Conservation (phyloP, 2,329 filamentous ascomycete genomes). For the Furcasterigmium furcatum region DNA sequence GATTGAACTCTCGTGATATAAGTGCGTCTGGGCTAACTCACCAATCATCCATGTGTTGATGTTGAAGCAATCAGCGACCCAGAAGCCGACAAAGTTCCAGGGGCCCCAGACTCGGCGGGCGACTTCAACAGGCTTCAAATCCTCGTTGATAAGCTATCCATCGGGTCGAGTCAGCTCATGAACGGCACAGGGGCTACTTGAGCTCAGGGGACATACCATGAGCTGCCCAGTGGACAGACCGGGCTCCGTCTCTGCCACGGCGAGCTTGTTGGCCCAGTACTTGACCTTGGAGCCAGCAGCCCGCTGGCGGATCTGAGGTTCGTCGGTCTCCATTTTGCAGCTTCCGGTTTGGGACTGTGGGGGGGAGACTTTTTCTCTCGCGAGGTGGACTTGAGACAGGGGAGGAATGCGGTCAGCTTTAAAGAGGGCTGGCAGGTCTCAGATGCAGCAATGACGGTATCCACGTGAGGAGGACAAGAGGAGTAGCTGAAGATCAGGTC, state of each 20-base stretch:
- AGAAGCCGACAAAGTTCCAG: conserved; percentile 87
- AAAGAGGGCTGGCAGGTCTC: background rate
- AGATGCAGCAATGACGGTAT: background rate
- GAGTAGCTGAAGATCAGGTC: background rate
- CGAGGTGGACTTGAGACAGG: background rate
- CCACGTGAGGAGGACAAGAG: background rate
- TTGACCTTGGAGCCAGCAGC: conserved; percentile 33
- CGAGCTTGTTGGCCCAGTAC: conserved; percentile 55
- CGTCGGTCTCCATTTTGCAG: conserved; percentile 1
- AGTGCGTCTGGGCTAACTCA: background rate
- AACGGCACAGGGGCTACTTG: background rate
- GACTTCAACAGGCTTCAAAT: conserved; percentile 77
- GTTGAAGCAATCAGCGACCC: conserved; percentile 83
- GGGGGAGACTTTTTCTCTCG: background rate
- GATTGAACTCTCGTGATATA: background rate
- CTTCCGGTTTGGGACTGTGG: background rate
- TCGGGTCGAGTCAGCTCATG: background rate
- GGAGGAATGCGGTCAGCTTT: background rate
- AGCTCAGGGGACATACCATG: conserved; percentile 50
- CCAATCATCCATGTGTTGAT: conserved; percentile 72
- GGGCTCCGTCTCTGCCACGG: conserved; percentile 66
- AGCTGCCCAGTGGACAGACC: conserved; percentile 76
- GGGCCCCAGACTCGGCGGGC: conserved; percentile 78
- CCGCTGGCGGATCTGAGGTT: conserved; percentile 2
- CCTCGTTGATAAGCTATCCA: conserved; percentile 72